Evolutionary conservation across 352 stramenopile genomes (phyloP), one percentile per base, ranked within the genome.

Genomic region (Phytopythium kandeliae): DNA sequence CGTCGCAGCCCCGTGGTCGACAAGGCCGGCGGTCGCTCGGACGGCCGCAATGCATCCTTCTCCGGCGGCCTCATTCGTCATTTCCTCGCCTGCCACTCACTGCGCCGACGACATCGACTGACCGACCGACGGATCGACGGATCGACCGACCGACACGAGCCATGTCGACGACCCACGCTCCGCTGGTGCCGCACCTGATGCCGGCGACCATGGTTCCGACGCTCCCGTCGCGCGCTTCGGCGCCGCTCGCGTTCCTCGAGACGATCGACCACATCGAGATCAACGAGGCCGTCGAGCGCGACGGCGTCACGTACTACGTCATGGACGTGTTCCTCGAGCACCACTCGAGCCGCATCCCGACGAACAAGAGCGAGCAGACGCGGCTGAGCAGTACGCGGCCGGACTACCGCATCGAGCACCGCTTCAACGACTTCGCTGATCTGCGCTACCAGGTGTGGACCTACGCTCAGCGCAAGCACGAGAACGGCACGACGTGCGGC

Each of bases 321-420:
- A 40, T 85, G 9, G 67, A 89, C 33, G 64, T 89, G 16, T 89
- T 67, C 62, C 56, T 86, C 4, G 51, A 86, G 57, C 69, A 73
- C 49, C 59, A 57, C 33, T 69, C 74, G 52, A 81, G 59, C n/a
- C 74, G 74, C 40, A 83, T 89, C 47, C 77, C 71, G 38, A 79
- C 69, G 17, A 74, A 76, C 58, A 72, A 78, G 63, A 64, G 47
- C 28, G 22, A 48, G 41, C 56, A 78, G 43, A 35, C 45, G 9
- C 26, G 52, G 2, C 35, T 55, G 17, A 71, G 36, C 19, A 58
- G 38, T 13, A 53, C 53, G 19, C 56, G 55, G 40, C 71, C 71
- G 3, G 71, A 82, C 53, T 78, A 75, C 48, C 62, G 75, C 31
- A 44, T 82, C 34, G 62, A 82, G 51, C 66, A 69, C 45, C 71